Base-by-base conservation (phyloP, 2,329 filamentous ascomycete species). In the Dactylellina cionopaga region DNA sequence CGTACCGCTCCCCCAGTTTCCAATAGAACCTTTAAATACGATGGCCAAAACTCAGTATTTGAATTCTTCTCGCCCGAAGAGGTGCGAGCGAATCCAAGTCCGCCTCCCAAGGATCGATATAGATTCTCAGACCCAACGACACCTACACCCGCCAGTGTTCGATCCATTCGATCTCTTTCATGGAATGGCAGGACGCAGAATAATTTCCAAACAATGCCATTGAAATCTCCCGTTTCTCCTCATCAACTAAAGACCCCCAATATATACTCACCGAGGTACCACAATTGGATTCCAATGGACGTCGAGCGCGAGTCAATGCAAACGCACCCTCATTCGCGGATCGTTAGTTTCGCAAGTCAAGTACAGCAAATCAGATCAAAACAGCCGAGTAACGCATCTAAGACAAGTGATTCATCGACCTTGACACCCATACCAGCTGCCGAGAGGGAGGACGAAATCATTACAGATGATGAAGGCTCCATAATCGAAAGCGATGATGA, bases 41-140 rank as follows among this genome's bases (percentile, higher is more conserved):
- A 46, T 5, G 24, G n/a, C 2, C 65, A 35, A 15, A 58, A 39
- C 13, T 24, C 68, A 5, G 43, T 15, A 3, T 54, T 49, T 13
- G 52, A 55, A 5, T 44, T 29, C 19, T 65, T 65, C 22, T 65
- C 59, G 5, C 44, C 59, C 5, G 27, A 27, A 1, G 41, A 54
- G 15, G 33, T 27, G 22, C 24, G 24, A 25, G 31, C 43, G 11
- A 29, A 47, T 60, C 43, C 22, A 10, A 60, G 15, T 10, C 64
- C 55, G 19, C 35, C 49, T 11, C 25, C 59, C 19, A 65, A 33
- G 25, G 59, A 64, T 7, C 35, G 52, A 22, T 65, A 65, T 44
- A 43, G 68, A 47, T 72, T 65, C 29, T 72, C 68, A 15, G 52
- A 72, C 15, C 68, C 68, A 10, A 51, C 54, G 4, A 72, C 68